Base-by-base conservation (phyloP, 139 green algal species). In the Asterochloris sp. region DNA sequence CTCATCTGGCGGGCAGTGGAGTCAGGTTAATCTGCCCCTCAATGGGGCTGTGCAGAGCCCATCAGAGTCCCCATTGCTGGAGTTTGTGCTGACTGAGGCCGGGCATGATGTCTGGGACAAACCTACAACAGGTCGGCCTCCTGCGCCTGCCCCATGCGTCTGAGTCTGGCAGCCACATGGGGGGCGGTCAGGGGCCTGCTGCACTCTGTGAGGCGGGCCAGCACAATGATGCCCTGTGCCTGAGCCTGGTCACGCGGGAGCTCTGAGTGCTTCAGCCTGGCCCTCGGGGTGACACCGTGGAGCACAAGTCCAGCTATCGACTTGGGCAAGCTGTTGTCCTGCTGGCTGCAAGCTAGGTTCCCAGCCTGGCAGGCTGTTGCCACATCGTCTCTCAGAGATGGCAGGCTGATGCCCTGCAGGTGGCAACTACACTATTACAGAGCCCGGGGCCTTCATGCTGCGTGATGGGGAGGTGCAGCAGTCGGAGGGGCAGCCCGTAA, bases 81-180 rank as follows among this genome's bases (percentile, higher is more conserved):
- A 95, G 83, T 95, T 95, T 88, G 91, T 95, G 10, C 69, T 95
- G 14, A 54, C 38, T 54, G 88, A 85, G 28, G 82, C 92, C 61
- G 82, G 80, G 14, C n/a, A 26, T 15, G 75, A 69, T 27, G 15
- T 60, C 21, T 95, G 90, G 90, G 91, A 95, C 84, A 95, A 95
- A 81, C 86, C 91, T 8, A 13, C 79, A 11, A 71, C 77, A 83
- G 90, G 87, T 86, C 54, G 11, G 64, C 63, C 21, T 54, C 12
- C 54, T 61, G 76, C 78, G 24, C 26, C 62, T n/a, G 15, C 17
- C 21, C 11, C 19, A 63, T n/a, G 76, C 63, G 12, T 0, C 21
- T 62, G 47, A 38, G 15, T 19, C 63, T 16, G 28, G 76, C 74
- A 28, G 15, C 14, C 26, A 77, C 4, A 60, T 12, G 8, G 21